Evolutionary conservation across 306 rosid genomes (phyloP).

Genomic region (Cucurbita argyrosperma): DNA sequence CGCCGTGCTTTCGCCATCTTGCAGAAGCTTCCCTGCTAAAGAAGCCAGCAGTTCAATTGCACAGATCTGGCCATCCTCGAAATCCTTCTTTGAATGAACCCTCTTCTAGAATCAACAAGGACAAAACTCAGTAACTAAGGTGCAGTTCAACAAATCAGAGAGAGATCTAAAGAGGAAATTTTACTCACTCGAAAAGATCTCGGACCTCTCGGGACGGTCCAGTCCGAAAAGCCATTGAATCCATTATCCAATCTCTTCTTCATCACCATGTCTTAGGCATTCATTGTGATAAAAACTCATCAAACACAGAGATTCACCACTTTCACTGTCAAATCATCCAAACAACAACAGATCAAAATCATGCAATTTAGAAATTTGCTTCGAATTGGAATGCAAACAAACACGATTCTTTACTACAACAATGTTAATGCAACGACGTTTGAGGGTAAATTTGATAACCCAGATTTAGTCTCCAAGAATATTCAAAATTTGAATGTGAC

Average conservation of each 20-base stretch:
- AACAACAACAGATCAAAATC: conserved; percentile 2
- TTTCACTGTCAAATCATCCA: conserved; percentile 27
- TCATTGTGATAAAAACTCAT: conserved; percentile 26
- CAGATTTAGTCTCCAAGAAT: not conserved
- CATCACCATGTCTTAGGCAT: conserved; percentile 68
- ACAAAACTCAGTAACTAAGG: conserved; percentile 14
- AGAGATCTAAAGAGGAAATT: not conserved
- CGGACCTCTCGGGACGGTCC: conserved; percentile 60
- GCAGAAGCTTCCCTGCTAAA: conserved; percentile 79
- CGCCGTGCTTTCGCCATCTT: conserved; percentile 68
- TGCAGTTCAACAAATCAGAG: conserved; percentile 7
- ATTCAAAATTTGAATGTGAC: not conserved
- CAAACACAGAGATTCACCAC: conserved; percentile 21
- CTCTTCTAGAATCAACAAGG: conserved; percentile 41
- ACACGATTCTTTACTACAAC: not conserved
- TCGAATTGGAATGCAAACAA: not conserved
- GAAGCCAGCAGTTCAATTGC: conserved; percentile 81
- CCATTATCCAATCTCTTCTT: conserved; percentile 55
- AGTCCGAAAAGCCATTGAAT: conserved; percentile 50
- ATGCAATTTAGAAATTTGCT: conserved; percentile 4
- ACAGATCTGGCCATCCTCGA: conserved; percentile 35
- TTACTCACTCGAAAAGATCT: conserved; percentile 77
- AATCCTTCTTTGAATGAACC: conserved; percentile 31
- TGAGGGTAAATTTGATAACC: not conserved
- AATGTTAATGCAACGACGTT: not conserved